Evolutionary conservation across 129 eudicot species (phyloP), one percentile per base, ranked within the genome.

Genomic region (Centrapalus pauciflorus): DNA sequence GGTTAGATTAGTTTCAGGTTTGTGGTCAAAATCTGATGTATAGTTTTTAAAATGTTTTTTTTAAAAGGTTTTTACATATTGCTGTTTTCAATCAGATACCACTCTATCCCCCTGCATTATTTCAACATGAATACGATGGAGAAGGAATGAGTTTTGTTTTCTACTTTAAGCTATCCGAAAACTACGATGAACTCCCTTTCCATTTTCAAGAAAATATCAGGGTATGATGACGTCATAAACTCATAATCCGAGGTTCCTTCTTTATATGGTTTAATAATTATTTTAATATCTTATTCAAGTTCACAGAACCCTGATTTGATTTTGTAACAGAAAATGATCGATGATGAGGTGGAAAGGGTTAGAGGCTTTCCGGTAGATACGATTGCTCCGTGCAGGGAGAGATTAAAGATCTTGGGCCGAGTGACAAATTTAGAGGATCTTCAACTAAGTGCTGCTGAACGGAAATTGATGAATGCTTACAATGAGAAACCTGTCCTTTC

Each of bases 401-500:
- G 97, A 56, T 67, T 91, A 64, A 91, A 91, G 82, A 84, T 91
- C 24, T 75, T 87, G 88, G 88, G 88, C 6, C 79, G 94, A 41
- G 69, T 91, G 41, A 88, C 59, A 33, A 91, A 87, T 64, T 12
- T 81, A 61, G 96, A 87, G 52, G 88, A 87, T 55, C 87, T 85
- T 63, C 81, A 79, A 6, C 70, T 87, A 66, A 91, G 84, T 67
- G 46, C 84, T 23, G 74, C 94, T 0, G 96, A 91, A 66, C 83
- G 76, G 78, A 91, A 84, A 76, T 88, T 91, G 24, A 81, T 91
- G 84, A 84, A 83, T 71, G 88, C 90, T 41, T 91, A 87, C 75
- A 91, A 91, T 28, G 90, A 91, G 65, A 91, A 87, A 68, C 97
- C 97, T 0, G 94, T 87, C 13, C 90, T 91, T 4, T 78, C 96